Percentiles rank a stretch among this genome's conserved stretches.
phyloP scores from a whole-genome alignment of 768 basidiomycete species.

The Kwoniella newhampshirensis region DNA sequence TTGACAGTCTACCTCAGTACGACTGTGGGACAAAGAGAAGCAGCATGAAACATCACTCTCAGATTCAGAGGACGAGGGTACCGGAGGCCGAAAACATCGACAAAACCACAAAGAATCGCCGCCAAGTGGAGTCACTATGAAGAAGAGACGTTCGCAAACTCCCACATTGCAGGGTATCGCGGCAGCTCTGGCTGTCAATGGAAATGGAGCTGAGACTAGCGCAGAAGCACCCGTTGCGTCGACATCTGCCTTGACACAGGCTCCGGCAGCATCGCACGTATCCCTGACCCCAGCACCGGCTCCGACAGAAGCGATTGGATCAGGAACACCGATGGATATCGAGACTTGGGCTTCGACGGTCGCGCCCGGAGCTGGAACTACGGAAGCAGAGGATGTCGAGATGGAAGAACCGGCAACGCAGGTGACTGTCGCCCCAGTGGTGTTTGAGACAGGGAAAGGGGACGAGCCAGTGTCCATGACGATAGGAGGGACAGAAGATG shows the following conservation, averaged over 20 bases:
- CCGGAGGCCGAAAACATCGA: constrained; percentile 65
- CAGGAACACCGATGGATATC: background rate
- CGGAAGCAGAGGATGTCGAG: background rate
- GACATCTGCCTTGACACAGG: background rate
- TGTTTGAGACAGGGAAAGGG: too few species aligned
- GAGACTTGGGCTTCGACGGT: background rate
- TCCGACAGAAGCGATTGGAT: background rate
- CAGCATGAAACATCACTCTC: constrained; percentile 87
- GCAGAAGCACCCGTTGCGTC: background rate
- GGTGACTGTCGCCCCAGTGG: background rate
- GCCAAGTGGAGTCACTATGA: background rate
- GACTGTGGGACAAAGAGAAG: constrained; percentile 73
- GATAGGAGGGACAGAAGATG: background rate
- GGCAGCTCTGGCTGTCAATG: background rate
- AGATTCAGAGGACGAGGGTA: constrained; percentile 97
- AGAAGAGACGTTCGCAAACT: constrained; percentile 18
- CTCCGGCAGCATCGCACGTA: too few species aligned
- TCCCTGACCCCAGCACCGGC: too few species aligned
- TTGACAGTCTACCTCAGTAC: constrained; percentile 52
- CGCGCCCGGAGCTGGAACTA: background rate
- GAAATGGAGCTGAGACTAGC: background rate
- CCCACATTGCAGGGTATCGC: background rate
- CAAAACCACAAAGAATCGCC: constrained; percentile 39
- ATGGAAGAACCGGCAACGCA: background rate
- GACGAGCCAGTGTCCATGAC: too few species aligned